Evolutionary conservation across 2,329 filamentous ascomycete species (phyloP).

Genomic region (Xylariaceae sp.): DNA sequence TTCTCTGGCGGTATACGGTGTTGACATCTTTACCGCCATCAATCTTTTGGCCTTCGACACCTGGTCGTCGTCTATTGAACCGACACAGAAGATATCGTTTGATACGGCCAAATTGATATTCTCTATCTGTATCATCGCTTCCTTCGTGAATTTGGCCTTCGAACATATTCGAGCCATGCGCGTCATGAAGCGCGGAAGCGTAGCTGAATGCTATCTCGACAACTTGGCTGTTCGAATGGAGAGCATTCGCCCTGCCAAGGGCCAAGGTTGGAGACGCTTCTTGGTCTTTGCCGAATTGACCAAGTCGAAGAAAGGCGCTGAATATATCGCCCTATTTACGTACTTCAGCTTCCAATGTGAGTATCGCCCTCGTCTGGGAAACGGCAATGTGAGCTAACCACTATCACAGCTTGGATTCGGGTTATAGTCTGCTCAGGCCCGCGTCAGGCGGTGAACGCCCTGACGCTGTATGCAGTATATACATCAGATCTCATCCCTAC

Average conservation of each 20-base stretch:
- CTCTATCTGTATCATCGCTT: slow-evolving; percentile 82
- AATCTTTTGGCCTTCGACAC: slow-evolving; percentile 83
- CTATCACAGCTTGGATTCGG: slow-evolving; percentile 65
- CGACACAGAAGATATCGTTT: slow-evolving; percentile 60
- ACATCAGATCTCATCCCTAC: slow-evolving; percentile 62
- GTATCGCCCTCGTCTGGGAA: slow-evolving; percentile 14
- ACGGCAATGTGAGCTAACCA: slow-evolving; percentile 11
- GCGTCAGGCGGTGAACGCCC: slow-evolving; percentile 80
- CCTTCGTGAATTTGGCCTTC: slow-evolving; percentile 72
- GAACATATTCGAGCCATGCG: slow-evolving; percentile 73
- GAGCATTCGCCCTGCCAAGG: slow-evolving; percentile 65
- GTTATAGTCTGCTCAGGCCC: slow-evolving; percentile 87
- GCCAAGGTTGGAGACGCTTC: slow-evolving; percentile 80
- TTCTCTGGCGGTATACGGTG: slow-evolving; percentile 75
- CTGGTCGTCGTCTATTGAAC: slow-evolving; percentile 79
- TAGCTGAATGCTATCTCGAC: slow-evolving; percentile 88
- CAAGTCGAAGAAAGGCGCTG: slow-evolving; percentile 81
- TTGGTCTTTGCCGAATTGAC: slow-evolving; percentile 88
- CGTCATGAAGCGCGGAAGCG: slow-evolving; percentile 76
- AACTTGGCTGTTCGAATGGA: slow-evolving; percentile 78
- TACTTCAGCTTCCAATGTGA: slow-evolving; percentile 69
- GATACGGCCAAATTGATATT: slow-evolving; percentile 91
- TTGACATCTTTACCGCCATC: slow-evolving; percentile 89
- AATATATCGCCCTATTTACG: slow-evolving; percentile 85
- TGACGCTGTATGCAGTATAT: slow-evolving; percentile 83